Percentiles rank a stretch among this genome's conserved stretches.
phyloP scores from a whole-genome alignment of 2,329 filamentous ascomycete species.

The Chrysosporium keratinophilum region DNA sequence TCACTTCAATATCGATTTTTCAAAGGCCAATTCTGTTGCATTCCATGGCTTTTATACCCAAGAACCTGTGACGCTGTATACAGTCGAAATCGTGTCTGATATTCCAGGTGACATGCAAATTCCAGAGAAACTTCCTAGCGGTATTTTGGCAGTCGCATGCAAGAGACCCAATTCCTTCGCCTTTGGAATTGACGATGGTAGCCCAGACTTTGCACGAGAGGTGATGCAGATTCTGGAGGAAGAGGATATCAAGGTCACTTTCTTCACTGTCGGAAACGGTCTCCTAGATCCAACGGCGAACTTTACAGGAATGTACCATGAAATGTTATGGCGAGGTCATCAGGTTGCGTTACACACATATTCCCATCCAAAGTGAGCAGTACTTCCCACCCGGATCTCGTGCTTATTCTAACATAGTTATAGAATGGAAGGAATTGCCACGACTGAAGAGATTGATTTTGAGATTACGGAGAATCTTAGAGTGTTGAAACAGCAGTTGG shows the following conservation, averaged over 20 bases:
- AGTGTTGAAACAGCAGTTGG: conserved; percentile 25
- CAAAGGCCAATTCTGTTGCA: conserved; percentile 48
- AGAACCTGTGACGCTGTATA: conserved; percentile 43
- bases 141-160: conserved; percentile 53
- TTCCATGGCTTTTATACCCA: conserved; percentile 54
- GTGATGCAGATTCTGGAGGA: conserved; percentile 53
- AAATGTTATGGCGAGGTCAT: conserved; percentile 53
- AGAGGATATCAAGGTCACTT: conserved; percentile 55
- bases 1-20: conserved; percentile 55
- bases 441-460: conserved; percentile 26
- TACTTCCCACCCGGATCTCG: background rate
- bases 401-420: background rate
- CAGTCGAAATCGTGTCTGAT: conserved; percentile 50
- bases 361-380: conserved; percentile 51
- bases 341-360: conserved; percentile 59
- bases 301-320: conserved; percentile 52
- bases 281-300: conserved; percentile 51
- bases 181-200: conserved; percentile 61
- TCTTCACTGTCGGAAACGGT: conserved; percentile 59
- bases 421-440: conserved; percentile 32
- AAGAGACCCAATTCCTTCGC: conserved; percentile 59
- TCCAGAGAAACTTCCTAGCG: conserved; percentile 51
- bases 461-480: conserved; percentile 29
- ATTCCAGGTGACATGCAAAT: conserved; percentile 45
- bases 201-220: conserved; percentile 48